These are phyloP conservation scores for Chrysopogon serrulatus DNA, from an alignment of 176 grass and related monocot species.

Conservation along the genomic window DNA sequence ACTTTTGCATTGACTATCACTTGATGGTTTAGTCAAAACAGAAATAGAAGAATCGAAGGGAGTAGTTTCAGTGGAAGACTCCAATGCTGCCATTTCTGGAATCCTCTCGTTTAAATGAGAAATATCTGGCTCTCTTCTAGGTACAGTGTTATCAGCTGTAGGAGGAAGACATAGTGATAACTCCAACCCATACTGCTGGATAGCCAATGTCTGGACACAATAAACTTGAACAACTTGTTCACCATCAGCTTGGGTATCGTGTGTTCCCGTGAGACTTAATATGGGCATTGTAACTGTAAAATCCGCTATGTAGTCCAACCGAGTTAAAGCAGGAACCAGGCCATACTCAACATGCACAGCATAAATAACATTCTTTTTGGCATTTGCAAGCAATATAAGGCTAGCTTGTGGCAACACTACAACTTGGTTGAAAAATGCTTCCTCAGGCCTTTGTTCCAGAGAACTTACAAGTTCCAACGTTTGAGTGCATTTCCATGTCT, in stretches of 20 bases:
- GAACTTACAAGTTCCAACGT: conserved; percentile 79
- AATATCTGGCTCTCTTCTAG: conserved; percentile 51
- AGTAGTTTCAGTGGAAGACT: conserved; percentile 25
- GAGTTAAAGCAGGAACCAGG: conserved; percentile 56
- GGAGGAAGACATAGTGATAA: conserved; percentile 84
- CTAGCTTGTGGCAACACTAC: conserved; percentile 80
- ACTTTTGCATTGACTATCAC: conserved; percentile 13
- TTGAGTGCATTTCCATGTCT: conserved; percentile 89
- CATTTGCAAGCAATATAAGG: conserved; percentile 95
- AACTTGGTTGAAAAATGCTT: conserved; percentile 98
- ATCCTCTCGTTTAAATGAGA: conserved; percentile 38
- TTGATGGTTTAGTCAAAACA: conserved; percentile 29
- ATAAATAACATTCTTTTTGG: conserved; percentile 97
- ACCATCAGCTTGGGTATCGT: conserved; percentile 45
- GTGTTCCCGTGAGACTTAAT: conserved; percentile 83
- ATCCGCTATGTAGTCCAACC: conserved; percentile 91
- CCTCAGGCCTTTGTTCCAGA: conserved; percentile 55
- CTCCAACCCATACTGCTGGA: conserved; percentile 92
- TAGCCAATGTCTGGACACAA: conserved; percentile 96
- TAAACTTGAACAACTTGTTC: conserved; percentile 89
- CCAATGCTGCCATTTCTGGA: conserved; percentile 21
- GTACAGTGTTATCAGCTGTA: conserved; percentile 24
- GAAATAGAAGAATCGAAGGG: conserved; percentile 13
- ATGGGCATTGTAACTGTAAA: conserved; percentile 97
- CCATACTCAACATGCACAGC: conserved; percentile 90